phyloP scores from a whole-genome alignment of 1,284 basidiomycete genomes.

The Bjerkandera adusta region DNA sequence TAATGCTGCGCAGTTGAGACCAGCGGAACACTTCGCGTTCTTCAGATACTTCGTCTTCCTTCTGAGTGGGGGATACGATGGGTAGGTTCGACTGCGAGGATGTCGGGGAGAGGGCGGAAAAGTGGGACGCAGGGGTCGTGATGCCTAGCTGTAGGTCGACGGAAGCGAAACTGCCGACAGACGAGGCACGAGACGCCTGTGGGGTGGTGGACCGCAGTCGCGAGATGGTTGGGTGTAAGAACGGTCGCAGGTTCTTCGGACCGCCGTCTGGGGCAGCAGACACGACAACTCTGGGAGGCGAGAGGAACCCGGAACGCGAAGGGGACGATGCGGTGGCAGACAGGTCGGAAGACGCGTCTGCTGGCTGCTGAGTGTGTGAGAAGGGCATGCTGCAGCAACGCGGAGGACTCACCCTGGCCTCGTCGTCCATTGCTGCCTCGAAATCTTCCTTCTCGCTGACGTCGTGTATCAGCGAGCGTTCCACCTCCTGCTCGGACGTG shows the following conservation, averaged over 20 bases:
- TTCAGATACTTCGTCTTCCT: constrained; percentile 21
- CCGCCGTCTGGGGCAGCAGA: constrained; percentile 29
- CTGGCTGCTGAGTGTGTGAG: constrained; percentile 25
- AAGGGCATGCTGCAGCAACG: constrained; percentile 1
- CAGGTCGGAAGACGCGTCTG: constrained; percentile 39
- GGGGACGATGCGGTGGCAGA: constrained; percentile 43
- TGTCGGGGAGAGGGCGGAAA: constrained; percentile 68
- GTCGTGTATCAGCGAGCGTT: constrained; percentile 41
- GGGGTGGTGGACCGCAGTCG: constrained; percentile 73
- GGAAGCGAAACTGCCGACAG: constrained; percentile 45
- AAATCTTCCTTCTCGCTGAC: constrained; percentile 35
- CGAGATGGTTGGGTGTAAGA: constrained; percentile 78
- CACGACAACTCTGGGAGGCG: constrained; percentile 36
- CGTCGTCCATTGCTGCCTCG: constrained; percentile 28
- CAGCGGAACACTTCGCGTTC: constrained; percentile 73
- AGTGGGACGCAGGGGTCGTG: constrained; percentile 61
- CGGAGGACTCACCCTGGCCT: constrained; percentile 40
- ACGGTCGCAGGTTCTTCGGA: constrained; percentile 43
- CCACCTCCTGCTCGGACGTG: constrained; percentile 40
- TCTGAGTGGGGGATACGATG: constrained; percentile 23
- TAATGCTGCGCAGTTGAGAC: constrained; percentile 68
- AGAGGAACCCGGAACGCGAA: constrained; percentile 29
- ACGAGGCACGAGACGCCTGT: constrained; percentile 47
- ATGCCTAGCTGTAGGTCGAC: constrained; percentile 41
- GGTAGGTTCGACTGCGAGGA: constrained; percentile 63